These are phyloP conservation scores for Coemansia sp. DNA, from an alignment of 192 early-diverging fungal genomes.

Conservation along the genomic window DNA sequence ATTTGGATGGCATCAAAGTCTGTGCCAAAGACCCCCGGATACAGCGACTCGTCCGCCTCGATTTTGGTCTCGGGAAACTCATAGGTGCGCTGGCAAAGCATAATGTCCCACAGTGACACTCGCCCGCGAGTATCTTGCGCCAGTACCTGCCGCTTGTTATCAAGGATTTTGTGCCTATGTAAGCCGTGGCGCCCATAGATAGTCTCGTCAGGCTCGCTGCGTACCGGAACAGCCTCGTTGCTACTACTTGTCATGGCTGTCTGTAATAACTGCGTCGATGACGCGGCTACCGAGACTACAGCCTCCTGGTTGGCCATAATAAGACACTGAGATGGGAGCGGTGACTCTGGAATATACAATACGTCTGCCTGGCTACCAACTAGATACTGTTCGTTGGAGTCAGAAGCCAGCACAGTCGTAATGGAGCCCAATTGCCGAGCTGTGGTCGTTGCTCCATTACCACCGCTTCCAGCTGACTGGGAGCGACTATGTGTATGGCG, in stretches of 20 bases:
- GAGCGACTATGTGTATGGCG: conserved; percentile 7
- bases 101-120: conserved; percentile 91
- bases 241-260: background rate
- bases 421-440: background rate
- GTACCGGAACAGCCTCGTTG: conserved; percentile 28
- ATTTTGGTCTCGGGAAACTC: conserved; percentile 34
- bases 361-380: conserved; percentile 2
- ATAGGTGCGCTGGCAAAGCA: conserved; percentile 60
- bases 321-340: conserved; percentile 39
- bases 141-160: conserved; percentile 83
- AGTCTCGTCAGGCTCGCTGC: conserved; percentile 32
- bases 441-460: background rate
- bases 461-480: conserved; percentile 3
- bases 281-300: background rate
- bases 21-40: conserved; percentile 30
- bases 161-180: conserved; percentile 68
- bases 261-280: background rate
- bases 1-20: conserved; percentile 42
- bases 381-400: background rate
- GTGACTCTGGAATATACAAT: conserved; percentile 29
- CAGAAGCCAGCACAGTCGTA: conserved; percentile 3
- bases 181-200: conserved; percentile 64
- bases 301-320: conserved; percentile 7
- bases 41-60: conserved; percentile 54
- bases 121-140: conserved; percentile 79